These are phyloP conservation scores for Dactylonectria macrodidyma DNA, from an alignment of 2,329 filamentous ascomycete genomes.

Conservation along the genomic window DNA sequence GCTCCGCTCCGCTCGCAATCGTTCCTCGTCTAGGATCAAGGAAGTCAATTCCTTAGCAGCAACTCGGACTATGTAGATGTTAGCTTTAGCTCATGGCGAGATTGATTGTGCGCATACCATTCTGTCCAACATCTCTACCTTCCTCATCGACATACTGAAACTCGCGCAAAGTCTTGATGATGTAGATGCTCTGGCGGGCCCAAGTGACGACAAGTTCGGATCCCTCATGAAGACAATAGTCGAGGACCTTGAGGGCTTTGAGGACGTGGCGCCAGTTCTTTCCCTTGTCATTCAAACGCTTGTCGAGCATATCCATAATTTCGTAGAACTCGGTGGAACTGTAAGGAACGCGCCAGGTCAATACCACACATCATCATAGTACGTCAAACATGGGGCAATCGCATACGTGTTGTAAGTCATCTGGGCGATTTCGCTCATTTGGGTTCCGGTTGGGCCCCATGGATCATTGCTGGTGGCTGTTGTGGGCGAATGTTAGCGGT, in stretches of 20 bases:
- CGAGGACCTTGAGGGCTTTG: slow-evolving; percentile 96
- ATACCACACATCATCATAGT: slow-evolving; percentile 11
- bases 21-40: slow-evolving; percentile 93
- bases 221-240: slow-evolving; percentile 98
- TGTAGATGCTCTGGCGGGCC: slow-evolving; percentile 98
- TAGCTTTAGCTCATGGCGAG: slow-evolving; percentile 31
- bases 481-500: slow-evolving; percentile 39
- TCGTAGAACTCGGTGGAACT: slow-evolving; percentile 98
- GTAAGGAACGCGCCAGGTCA: slow-evolving; percentile 37
- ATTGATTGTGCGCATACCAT: slow-evolving; percentile 74
- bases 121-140: slow-evolving; percentile 93
- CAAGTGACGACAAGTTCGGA: slow-evolving; percentile 97
- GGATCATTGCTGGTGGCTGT: slow-evolving; percentile 97
- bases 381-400: slow-evolving; percentile 9
- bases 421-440: slow-evolving; percentile 98
- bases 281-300: slow-evolving; percentile 97
- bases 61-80: slow-evolving; percentile 79
- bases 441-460: slow-evolving; percentile 97
- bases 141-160: slow-evolving; percentile 98
- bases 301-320: slow-evolving; percentile 99
- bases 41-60: slow-evolving; percentile 96
- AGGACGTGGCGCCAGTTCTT: slow-evolving; percentile 99
- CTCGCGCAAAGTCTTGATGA: slow-evolving; percentile 98
- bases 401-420: slow-evolving; percentile 97
- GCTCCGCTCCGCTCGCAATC: slow-evolving; percentile 88